Percentiles rank a stretch among this genome's conserved stretches.
phyloP scores from a whole-genome alignment of 169 alveolate species.

The Eimeria sp. region DNA sequence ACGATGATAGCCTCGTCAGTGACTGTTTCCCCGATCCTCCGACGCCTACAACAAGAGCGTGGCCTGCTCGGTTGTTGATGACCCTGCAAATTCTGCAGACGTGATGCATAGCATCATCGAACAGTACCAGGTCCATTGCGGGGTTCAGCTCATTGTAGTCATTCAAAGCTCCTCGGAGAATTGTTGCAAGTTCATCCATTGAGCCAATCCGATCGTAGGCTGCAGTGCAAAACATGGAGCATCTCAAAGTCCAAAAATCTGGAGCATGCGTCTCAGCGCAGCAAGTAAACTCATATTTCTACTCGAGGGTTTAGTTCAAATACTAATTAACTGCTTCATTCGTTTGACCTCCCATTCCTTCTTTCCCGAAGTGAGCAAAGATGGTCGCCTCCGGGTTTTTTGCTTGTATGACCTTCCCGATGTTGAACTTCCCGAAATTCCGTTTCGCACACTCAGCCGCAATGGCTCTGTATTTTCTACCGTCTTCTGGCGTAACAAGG shows the following conservation, averaged over 20 bases:
- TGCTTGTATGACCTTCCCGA: constrained; percentile 91
- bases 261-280: neutral
- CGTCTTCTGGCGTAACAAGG: constrained; percentile 92
- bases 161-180: constrained; percentile 94
- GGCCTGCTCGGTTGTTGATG: constrained; percentile 95
- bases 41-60: constrained; percentile 98
- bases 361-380: constrained; percentile 93
- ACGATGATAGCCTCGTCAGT: constrained; percentile 95
- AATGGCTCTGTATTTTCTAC: constrained; percentile 92
- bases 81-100: constrained; percentile 97
- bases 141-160: constrained; percentile 97
- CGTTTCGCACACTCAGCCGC: constrained; percentile 95
- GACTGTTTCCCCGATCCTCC: constrained; percentile 99
- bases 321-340: neutral
- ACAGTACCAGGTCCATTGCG: constrained; percentile 97
- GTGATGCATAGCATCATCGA: constrained; percentile 98
- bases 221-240: constrained; percentile 56
- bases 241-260: neutral
- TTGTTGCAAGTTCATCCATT: constrained; percentile 89
- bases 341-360: constrained; percentile 87
- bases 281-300: neutral
- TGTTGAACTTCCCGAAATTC: constrained; percentile 95
- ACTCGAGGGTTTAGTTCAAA: neutral
- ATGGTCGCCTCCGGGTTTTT: constrained; percentile 95
- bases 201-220: constrained; percentile 95